A percentile compares a stretch with the other conserved stretches of the same genome.
phyloP scores from a whole-genome alignment of 257 asterid species.

The Scutellaria baicalensis region DNA sequence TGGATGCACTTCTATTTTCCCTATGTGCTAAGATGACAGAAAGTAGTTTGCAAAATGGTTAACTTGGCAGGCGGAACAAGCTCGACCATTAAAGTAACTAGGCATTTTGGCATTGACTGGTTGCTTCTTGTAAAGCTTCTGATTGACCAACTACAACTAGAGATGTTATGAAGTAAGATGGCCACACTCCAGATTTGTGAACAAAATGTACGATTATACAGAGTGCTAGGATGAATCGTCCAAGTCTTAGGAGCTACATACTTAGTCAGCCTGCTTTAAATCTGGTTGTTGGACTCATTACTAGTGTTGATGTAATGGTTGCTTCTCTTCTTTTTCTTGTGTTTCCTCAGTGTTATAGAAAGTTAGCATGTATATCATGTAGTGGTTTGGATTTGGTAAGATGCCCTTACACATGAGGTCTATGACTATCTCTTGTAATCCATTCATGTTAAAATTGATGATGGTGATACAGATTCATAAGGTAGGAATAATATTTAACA shows the following conservation, averaged over 20 bases:
- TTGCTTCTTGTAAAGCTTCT: not conserved
- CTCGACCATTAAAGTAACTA: not conserved
- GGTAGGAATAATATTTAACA: not conserved
- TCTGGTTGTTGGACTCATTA: not conserved
- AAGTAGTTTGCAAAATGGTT: not conserved
- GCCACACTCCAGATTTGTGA: no score
- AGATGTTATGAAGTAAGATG: not conserved
- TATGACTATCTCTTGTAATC: not conserved
- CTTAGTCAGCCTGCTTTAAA: not conserved
- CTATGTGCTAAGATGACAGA: not conserved
- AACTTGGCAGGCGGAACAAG: not conserved
- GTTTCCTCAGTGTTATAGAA: not conserved
- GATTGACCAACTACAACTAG: not conserved
- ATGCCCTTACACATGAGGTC: not conserved
- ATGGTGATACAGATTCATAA: not conserved
- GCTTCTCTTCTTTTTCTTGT: not conserved
- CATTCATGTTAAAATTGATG: not conserved
- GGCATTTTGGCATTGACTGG: not conserved
- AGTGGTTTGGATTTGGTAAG: not conserved
- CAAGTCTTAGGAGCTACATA: not conserved
- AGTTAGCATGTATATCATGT: not conserved
- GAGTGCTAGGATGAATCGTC: not conserved
- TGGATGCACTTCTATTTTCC: not conserved
- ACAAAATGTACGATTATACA: no score
- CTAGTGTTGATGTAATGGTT: not conserved